A percentile compares a stretch with the other conserved stretches of the same genome.
Conservation (phyloP, 768 basidiomycete species). For the Amyloporia xantha region DNA sequence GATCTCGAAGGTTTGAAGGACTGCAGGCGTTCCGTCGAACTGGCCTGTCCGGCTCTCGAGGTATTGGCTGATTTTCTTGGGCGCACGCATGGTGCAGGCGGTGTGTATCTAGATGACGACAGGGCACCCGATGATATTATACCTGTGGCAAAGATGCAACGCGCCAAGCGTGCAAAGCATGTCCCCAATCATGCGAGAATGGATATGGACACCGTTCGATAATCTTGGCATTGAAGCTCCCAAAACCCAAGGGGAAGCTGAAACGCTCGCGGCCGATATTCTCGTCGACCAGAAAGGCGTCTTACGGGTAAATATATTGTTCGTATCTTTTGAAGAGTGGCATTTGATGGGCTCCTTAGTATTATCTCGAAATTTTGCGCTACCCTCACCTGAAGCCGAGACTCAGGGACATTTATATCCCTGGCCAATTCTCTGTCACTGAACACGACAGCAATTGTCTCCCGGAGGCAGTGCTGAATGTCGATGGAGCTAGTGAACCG, state of each 20-base stretch:
- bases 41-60: neutral
- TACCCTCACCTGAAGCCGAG: neutral
- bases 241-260: constrained; percentile 14
- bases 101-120: neutral
- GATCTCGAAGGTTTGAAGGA: neutral
- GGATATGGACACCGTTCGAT: constrained; percentile 24
- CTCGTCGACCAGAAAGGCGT: constrained; percentile 17
- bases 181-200: neutral
- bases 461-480: neutral
- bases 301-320: constrained; percentile 21
- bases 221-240: constrained; percentile 24
- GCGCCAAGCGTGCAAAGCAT: constrained; percentile 3
- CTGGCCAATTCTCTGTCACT: neutral
- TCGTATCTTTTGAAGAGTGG: neutral
- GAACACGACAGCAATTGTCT: no score
- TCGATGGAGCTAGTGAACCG: neutral
- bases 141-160: constrained; percentile 15
- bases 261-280: constrained; percentile 12
- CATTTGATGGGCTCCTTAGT: neutral
- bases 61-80: neutral
- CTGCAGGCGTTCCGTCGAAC: neutral
- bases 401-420: constrained; percentile 7
- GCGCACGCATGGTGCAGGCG: neutral
- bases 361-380: constrained; percentile 3
- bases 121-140: neutral